These are phyloP conservation scores for Ambrosiella xylebori DNA, from an alignment of 2,329 filamentous ascomycete species.

Conservation along the genomic window DNA sequence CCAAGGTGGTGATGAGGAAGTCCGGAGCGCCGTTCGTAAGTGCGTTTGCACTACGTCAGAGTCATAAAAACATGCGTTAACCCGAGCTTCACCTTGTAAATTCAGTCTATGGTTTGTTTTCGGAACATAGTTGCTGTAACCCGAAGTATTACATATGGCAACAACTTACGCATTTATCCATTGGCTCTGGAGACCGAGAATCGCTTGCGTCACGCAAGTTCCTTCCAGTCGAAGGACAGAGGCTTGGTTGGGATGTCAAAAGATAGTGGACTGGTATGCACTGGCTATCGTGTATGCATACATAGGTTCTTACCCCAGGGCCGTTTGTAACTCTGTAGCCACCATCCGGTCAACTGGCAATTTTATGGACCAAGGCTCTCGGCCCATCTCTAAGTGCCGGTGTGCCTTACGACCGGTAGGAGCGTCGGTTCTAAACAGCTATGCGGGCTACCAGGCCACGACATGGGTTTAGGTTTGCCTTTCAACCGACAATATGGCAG, in stretches of 20 bases:
- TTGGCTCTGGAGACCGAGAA: too few species aligned
- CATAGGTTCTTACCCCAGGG: neutral
- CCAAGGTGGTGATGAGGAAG: neutral
- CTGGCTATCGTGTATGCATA: neutral
- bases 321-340: neutral
- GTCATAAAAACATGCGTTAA: neutral
- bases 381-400: neutral
- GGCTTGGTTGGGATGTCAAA: neutral
- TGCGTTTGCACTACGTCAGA: neutral
- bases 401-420: neutral
- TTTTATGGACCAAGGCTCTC: neutral
- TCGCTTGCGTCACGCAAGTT: too few species aligned
- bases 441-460: neutral
- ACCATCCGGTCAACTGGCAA: neutral
- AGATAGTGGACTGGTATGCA: neutral
- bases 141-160: too few species aligned
- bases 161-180: too few species aligned
- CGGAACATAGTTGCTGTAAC: too few species aligned
- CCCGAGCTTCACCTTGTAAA: neutral
- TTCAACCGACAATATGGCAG: neutral
- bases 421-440: neutral
- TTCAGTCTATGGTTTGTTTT: too few species aligned
- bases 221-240: too few species aligned
- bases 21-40: neutral
- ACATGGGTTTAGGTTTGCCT: neutral